A percentile compares a stretch with the other conserved stretches of the same genome.
Evolutionary conservation across 148 eudicot species (phyloP).

Genomic region (Rhododendron simsii): DNA sequence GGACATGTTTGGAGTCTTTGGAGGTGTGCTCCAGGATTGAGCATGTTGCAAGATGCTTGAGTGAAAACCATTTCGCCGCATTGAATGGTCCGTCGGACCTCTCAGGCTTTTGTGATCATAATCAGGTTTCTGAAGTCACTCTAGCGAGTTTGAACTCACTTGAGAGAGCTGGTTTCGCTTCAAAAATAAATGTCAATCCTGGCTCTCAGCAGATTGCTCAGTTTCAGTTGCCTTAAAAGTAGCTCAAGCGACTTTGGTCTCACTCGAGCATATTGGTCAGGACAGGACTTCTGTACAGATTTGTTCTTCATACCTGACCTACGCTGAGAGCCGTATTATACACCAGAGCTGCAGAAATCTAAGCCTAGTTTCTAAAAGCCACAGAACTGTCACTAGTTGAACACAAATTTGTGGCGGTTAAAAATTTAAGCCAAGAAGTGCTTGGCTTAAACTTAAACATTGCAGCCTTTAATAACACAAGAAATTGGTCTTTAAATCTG

Average conservation of each 20-base stretch:
- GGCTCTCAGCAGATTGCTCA: neutral
- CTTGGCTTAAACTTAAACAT: neutral
- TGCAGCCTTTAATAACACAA: neutral
- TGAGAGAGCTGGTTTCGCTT: neutral
- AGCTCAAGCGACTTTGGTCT: neutral
- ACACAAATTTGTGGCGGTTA: neutral
- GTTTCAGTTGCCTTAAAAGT: neutral
- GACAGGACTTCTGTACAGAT: neutral
- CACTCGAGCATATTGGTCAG: neutral
- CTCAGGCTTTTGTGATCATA: neutral
- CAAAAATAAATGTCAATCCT: neutral
- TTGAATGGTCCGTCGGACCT: neutral
- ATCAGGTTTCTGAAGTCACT: neutral
- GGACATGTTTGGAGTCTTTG: neutral
- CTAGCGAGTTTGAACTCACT: neutral
- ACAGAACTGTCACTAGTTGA: neutral
- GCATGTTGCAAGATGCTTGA: neutral
- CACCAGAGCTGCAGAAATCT: neutral
- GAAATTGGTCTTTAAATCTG: neutral
- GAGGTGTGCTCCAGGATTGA: neutral
- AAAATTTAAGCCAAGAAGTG: neutral
- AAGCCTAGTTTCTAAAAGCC: neutral
- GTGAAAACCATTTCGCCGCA: neutral
- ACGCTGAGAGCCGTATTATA: neutral
- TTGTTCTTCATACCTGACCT: neutral